These are phyloP conservation scores for Austroboletus niveus DNA, from an alignment of 1,284 basidiomycete species.

Conservation along the genomic window DNA sequence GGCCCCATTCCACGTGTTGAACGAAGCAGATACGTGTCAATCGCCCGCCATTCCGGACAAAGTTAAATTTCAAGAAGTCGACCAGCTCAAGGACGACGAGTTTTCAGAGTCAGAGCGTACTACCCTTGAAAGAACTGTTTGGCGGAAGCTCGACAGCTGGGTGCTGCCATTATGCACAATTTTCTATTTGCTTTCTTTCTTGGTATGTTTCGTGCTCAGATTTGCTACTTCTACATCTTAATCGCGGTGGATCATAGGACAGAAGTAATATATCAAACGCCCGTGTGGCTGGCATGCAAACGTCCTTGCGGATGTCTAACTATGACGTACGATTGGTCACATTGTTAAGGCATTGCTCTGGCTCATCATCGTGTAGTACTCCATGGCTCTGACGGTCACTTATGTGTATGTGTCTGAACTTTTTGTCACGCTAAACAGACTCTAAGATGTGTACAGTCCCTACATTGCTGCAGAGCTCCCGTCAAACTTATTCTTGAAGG, in stretches of 20 bases:
- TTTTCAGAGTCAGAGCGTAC: conserved; percentile 16
- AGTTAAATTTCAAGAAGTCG: conserved; percentile 9
- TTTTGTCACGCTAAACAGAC: background rate
- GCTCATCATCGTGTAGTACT: conserved; percentile 36
- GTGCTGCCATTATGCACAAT: conserved; percentile 50
- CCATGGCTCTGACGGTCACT: conserved; percentile 51
- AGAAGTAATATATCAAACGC: conserved; percentile 59
- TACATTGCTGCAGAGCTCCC: conserved; percentile 62
- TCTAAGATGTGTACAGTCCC: conserved; percentile 36
- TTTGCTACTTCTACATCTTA: background rate
- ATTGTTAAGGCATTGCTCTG: background rate
- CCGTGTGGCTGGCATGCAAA: conserved; percentile 55
- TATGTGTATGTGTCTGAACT: conserved; percentile 39
- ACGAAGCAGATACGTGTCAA: background rate
- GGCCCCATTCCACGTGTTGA: conserved; percentile 1
- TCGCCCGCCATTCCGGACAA: background rate
- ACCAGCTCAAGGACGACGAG: conserved; percentile 1
- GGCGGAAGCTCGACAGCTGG: conserved; percentile 48
- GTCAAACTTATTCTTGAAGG: conserved; percentile 56
- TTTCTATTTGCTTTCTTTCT: conserved; percentile 50
- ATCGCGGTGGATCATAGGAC: conserved; percentile 14
- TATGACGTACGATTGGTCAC: conserved; percentile 33
- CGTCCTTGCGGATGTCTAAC: conserved; percentile 49
- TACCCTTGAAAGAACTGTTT: conserved; percentile 37
- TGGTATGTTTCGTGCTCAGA: conserved; percentile 37